phyloP scores from a whole-genome alignment of 495 filamentous ascomycete species.

The Xylaria palmicola region DNA sequence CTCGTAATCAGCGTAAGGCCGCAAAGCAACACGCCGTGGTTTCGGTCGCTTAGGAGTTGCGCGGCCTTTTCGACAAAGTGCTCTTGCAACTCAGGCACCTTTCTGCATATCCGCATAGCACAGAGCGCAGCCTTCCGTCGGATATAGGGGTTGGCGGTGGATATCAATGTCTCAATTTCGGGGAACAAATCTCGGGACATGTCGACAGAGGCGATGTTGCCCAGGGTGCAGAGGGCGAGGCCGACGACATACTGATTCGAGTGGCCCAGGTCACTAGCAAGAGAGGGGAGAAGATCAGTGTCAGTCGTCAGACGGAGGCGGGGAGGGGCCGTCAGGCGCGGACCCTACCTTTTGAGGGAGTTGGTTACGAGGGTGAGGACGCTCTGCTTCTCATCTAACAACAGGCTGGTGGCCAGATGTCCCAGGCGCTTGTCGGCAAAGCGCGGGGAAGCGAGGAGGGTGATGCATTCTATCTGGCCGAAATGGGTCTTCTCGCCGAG shows the following conservation, averaged over 20 bases:
- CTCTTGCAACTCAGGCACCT: conserved; percentile 95
- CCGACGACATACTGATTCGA: conserved; percentile 99
- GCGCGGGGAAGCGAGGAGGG: conserved; percentile 90
- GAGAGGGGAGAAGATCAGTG: conserved; percentile 23
- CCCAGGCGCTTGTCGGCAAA: conserved; percentile 98
- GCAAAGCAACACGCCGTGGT: conserved; percentile 92
- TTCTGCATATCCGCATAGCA: conserved; percentile 98
- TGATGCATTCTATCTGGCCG: conserved; percentile 98
- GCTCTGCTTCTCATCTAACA: conserved; percentile 98
- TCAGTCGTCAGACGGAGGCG: conserved; percentile 21
- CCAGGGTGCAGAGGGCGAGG: conserved; percentile 89
- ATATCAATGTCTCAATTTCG: conserved; percentile 87
- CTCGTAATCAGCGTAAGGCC: conserved; percentile 89
- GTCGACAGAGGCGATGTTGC: conserved; percentile 95
- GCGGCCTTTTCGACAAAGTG: conserved; percentile 95
- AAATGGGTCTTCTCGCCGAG: conserved; percentile 98
- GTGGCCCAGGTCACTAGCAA: conserved; percentile 84
- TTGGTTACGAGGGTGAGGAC: conserved; percentile 96
- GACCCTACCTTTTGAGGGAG: conserved; percentile 84
- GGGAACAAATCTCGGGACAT: conserved; percentile 98
- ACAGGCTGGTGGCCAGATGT: conserved; percentile 92
- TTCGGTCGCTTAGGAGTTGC: conserved; percentile 80
- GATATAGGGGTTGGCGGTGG: conserved; percentile 94
- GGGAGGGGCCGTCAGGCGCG: not conserved
- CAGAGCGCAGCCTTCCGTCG: conserved; percentile 96